Evolutionary conservation across 169 alveolate species (phyloP).

Genomic region (Eimeria brunetti): DNA sequence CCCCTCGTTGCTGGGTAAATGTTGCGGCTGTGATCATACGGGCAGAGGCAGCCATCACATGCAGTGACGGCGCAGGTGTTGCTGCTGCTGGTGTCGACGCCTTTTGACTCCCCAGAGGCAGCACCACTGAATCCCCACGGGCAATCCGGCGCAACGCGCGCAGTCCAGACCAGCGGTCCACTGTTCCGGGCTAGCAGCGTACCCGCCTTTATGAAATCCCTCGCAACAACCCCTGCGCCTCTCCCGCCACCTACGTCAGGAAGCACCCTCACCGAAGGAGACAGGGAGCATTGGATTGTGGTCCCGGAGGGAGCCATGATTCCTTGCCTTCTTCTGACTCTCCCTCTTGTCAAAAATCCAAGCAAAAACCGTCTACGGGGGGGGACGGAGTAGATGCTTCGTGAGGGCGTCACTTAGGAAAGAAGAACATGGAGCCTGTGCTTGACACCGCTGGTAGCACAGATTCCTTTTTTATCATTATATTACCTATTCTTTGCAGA

Average conservation of each 20-base stretch:
- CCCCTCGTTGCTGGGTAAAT: slow-evolving; percentile 7
- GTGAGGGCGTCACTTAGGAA: not conserved
- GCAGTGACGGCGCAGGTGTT: slow-evolving; percentile 9
- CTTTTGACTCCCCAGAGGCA: not conserved
- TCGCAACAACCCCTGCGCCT: slow-evolving; percentile 54
- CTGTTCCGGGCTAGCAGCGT: not conserved
- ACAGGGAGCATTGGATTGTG: not conserved
- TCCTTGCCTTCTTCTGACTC: not conserved
- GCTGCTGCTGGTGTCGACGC: not conserved
- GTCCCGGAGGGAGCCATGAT: not conserved
- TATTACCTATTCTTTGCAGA: not conserved
- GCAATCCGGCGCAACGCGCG: slow-evolving; percentile 49
- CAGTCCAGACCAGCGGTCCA: slow-evolving; percentile 46
- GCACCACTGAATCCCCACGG: slow-evolving; percentile 3
- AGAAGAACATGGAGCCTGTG: not conserved
- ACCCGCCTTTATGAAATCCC: slow-evolving; percentile 48
- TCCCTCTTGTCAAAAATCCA: not conserved
- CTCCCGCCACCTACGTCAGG: slow-evolving; percentile 18
- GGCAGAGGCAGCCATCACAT: slow-evolving; percentile 41
- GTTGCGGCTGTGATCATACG: slow-evolving; percentile 39
- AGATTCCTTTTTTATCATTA: not conserved
- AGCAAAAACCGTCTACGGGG: not conserved
- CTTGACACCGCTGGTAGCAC: not conserved
- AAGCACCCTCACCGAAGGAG: slow-evolving; percentile 27
- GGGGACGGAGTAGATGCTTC: not conserved